Conservation (phyloP, 208 protist species). For the Leptomonas pyrrhocoris region DNA sequence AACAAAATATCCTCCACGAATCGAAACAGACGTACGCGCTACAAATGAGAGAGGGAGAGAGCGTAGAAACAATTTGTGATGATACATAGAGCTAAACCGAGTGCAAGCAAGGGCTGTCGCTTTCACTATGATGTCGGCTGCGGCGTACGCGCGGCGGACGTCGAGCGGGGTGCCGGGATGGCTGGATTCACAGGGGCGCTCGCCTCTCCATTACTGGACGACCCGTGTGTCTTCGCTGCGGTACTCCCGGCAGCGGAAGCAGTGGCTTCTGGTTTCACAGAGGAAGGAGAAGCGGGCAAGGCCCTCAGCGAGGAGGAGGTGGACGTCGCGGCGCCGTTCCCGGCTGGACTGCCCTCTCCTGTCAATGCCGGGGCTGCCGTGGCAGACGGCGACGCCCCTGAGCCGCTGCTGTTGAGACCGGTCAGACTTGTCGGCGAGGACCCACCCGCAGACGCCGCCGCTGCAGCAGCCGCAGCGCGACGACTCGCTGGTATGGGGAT, state of each 20-base stretch:
- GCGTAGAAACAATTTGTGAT: conserved; percentile 4
- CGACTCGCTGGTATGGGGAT: conserved; percentile 52
- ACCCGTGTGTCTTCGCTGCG: conserved; percentile 4
- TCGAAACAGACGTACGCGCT: neutral
- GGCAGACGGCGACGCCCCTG: neutral
- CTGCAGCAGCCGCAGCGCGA: conserved; percentile 14
- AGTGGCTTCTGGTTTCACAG: conserved; percentile 20
- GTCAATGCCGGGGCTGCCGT: neutral
- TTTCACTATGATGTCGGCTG: neutral
- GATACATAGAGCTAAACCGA: neutral
- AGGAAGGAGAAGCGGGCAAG: conserved; percentile 21
- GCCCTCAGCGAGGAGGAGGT: conserved; percentile 12
- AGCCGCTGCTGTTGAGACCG: conserved; percentile 26
- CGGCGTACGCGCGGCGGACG: conserved; percentile 3
- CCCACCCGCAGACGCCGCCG: conserved; percentile 4
- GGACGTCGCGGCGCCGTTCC: neutral
- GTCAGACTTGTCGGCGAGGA: neutral
- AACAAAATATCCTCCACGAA: conserved; percentile 14
- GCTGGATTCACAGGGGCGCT: neutral
- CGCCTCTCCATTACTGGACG: conserved; percentile 9
- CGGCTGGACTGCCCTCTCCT: neutral
- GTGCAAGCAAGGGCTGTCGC: too few relatives aligned
- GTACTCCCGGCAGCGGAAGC: conserved; percentile 1
- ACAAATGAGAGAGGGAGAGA: neutral
- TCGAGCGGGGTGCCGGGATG: conserved; percentile 5